Evolutionary conservation across 208 protist species (phyloP).

Genomic region (Leishmania mexicana): DNA sequence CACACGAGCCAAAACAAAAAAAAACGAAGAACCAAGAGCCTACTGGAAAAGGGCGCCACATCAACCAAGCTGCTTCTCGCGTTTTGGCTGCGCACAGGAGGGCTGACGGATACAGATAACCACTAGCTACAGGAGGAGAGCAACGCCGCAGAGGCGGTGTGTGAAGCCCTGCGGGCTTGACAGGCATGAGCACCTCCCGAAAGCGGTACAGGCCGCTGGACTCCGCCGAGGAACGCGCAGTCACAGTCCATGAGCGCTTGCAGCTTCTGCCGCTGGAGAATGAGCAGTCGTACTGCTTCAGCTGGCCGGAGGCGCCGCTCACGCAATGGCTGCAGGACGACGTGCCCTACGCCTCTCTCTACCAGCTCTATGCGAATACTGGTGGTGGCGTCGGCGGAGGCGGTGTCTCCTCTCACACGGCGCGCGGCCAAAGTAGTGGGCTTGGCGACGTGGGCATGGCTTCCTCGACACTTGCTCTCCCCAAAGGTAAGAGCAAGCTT

Average conservation of each 20-base stretch:
- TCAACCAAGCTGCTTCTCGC: not conserved
- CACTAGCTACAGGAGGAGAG: not conserved
- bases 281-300: constrained; percentile 83
- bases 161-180: not conserved
- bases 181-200: constrained; percentile 43
- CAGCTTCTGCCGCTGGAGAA: constrained; percentile 60
- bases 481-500: not conserved
- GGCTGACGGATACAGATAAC: not conserved
- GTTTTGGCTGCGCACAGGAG: not conserved
- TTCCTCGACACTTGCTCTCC: not conserved
- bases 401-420: constrained; percentile 5
- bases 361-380: constrained; percentile 19
- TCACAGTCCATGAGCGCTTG: constrained; percentile 51
- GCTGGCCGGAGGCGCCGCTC: constrained; percentile 71
- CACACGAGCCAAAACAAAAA: not conserved
- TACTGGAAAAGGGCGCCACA: not conserved
- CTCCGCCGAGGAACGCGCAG: constrained; percentile 59
- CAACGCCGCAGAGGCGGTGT: not conserved
- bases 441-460: not conserved
- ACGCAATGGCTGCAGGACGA: constrained; percentile 32
- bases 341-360: constrained; percentile 19
- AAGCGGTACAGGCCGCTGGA: constrained; percentile 87
- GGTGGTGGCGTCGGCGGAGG: not conserved
- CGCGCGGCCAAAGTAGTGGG: not conserved
- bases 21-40: not conserved